phyloP scores from a whole-genome alignment of 371 early-diverging fungal species.

The Lichtheimia ramosa region DNA sequence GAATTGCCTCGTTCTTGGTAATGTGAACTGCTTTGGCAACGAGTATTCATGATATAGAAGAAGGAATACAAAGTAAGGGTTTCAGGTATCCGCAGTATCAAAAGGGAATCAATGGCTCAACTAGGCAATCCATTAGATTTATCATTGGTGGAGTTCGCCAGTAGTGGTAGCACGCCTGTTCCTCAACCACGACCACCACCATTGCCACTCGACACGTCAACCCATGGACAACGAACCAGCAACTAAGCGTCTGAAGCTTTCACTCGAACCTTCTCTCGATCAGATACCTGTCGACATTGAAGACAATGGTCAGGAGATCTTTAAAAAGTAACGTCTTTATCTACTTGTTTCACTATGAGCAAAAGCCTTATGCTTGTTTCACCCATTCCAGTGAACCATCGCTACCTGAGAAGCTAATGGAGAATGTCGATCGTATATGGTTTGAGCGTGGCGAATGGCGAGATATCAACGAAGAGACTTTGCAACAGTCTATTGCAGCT shows the following conservation, averaged over 20 bases:
- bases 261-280: slow-evolving; percentile 52
- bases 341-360: background rate
- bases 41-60: too few species aligned
- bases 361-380: background rate
- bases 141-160: too few species aligned
- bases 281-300: slow-evolving; percentile 54
- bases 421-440: slow-evolving; percentile 55
- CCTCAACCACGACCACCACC: too few species aligned
- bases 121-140: too few species aligned
- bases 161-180: too few species aligned
- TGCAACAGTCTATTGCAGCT: slow-evolving; percentile 24
- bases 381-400: slow-evolving; percentile 42
- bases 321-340: slow-evolving; percentile 41
- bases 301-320: slow-evolving; percentile 56
- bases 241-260: slow-evolving; percentile 53
- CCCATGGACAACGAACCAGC: slow-evolving; percentile 6
- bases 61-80: too few species aligned
- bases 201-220: too few species aligned
- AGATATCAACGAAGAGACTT: slow-evolving; percentile 48
- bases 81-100: too few species aligned
- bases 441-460: slow-evolving; percentile 57
- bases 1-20: background rate
- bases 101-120: too few species aligned
- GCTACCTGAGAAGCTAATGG: slow-evolving; percentile 56
- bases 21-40: too few species aligned